phyloP scores from a whole-genome alignment of 176 grass and related monocot genomes.

The Lolium rigidum region DNA sequence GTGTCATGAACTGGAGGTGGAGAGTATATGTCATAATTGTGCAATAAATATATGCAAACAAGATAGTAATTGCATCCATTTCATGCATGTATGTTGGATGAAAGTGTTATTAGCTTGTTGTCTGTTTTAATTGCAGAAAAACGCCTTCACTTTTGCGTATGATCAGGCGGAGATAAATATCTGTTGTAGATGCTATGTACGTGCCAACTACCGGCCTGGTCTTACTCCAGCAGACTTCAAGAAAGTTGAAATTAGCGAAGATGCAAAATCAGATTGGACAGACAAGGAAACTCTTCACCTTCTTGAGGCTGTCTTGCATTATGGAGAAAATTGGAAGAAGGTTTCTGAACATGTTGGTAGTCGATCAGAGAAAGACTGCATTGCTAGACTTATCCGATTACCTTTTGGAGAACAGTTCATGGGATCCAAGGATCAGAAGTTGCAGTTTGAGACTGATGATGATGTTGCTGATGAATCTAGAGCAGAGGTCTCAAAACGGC shows the following conservation, averaged over 20 bases:
- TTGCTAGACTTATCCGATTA: constrained; percentile 85
- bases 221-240: constrained; percentile 85
- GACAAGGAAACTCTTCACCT: constrained; percentile 99
- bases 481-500: constrained; percentile 58
- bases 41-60: constrained; percentile 10
- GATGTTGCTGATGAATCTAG: constrained; percentile 43
- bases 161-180: constrained; percentile 86
- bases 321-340: constrained; percentile 95
- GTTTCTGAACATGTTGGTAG: constrained; percentile 89
- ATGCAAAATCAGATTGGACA: constrained; percentile 88
- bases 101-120: background rate
- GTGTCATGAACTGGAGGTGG: background rate
- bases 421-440: constrained; percentile 58
- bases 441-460: constrained; percentile 48
- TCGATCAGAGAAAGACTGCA: constrained; percentile 84
- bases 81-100: constrained; percentile 26
- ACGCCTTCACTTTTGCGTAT: constrained; percentile 39
- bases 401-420: constrained; percentile 96
- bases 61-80: background rate
- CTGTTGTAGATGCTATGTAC: constrained; percentile 83
- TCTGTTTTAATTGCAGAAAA: constrained; percentile 23
- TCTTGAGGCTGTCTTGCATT: constrained; percentile 91
- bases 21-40: background rate
- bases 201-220: constrained; percentile 86
- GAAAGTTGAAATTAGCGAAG: constrained; percentile 82